These are phyloP conservation scores for Patellaria atrata DNA, from an alignment of 495 filamentous ascomycete genomes.

Conservation along the genomic window DNA sequence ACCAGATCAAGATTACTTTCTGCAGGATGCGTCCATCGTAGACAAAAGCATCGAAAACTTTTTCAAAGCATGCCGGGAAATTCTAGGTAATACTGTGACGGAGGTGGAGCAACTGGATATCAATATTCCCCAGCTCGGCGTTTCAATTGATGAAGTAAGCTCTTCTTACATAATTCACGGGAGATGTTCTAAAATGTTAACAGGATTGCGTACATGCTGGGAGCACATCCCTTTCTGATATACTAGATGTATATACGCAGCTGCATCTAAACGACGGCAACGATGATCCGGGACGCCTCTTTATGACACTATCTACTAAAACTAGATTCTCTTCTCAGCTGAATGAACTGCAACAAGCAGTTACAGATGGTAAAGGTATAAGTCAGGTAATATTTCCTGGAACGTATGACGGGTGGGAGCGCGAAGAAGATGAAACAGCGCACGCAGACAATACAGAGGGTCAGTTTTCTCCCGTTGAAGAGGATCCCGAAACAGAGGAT, in stretches of 20 bases:
- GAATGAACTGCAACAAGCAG: slow-evolving; percentile 29
- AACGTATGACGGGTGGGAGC: too few relatives aligned
- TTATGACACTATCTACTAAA: slow-evolving; percentile 38
- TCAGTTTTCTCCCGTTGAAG: too few relatives aligned
- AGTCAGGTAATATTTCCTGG: slow-evolving; percentile 36
- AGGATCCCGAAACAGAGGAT: too few relatives aligned
- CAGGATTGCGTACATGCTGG: slow-evolving; percentile 4
- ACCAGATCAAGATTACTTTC: slow-evolving; percentile 52
- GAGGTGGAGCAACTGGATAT: slow-evolving; percentile 56
- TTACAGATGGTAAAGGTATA: slow-evolving; percentile 43
- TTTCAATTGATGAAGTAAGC: slow-evolving; percentile 61
- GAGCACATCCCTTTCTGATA: slow-evolving; percentile 37
- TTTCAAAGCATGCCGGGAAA: slow-evolving; percentile 46
- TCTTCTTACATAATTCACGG: neutral
- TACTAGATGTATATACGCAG: slow-evolving; percentile 43
- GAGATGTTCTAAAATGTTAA: neutral
- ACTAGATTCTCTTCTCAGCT: slow-evolving; percentile 37
- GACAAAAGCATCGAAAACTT: slow-evolving; percentile 43
- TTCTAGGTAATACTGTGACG: slow-evolving; percentile 51
- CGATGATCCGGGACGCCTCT: slow-evolving; percentile 39
- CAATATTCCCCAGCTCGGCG: slow-evolving; percentile 48
- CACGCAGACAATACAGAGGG: slow-evolving; percentile 12
- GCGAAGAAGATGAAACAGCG: slow-evolving; percentile 11
- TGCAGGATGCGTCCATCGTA: slow-evolving; percentile 49
- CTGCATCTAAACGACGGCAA: slow-evolving; percentile 46